phyloP scores from a whole-genome alignment of 1,139 yeast genomes.

The Sugiyamaella sp. region DNA sequence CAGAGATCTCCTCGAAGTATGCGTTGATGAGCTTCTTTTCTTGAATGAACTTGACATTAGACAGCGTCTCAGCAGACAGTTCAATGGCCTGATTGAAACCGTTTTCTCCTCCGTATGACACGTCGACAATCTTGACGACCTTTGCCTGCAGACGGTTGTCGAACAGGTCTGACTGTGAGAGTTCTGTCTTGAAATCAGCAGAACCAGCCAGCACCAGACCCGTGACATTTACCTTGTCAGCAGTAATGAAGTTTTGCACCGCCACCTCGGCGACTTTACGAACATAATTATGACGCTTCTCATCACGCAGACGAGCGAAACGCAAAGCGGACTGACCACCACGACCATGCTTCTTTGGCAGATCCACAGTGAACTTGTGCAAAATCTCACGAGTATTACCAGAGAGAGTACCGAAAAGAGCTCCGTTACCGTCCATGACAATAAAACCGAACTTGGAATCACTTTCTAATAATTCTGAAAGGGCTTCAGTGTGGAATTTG shows the following conservation, averaged over 20 bases:
- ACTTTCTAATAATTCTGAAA: conserved; percentile 88
- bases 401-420: conserved; percentile 91
- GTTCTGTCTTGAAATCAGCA: conserved; percentile 96
- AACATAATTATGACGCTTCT: conserved; percentile 97
- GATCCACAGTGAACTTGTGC: conserved; percentile 94
- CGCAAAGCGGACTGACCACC: conserved; percentile 99
- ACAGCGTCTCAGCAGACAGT: conserved; percentile 91
- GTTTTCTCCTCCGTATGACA: conserved; percentile 98
- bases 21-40: conserved; percentile 92
- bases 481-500: conserved; percentile 96
- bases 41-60: conserved; percentile 96
- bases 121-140: conserved; percentile 90
- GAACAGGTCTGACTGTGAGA: conserved; percentile 88
- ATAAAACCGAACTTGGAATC: conserved; percentile 97
- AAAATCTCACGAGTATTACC: conserved; percentile 96
- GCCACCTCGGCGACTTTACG: conserved; percentile 98
- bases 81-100: conserved; percentile 99
- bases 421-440: conserved; percentile 99
- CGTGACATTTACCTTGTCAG: conserved; percentile 89
- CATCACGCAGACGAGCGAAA: conserved; percentile 98
- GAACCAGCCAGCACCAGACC: conserved; percentile 98
- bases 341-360: conserved; percentile 99
- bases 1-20: conserved; percentile 95
- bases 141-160: conserved; percentile 86
- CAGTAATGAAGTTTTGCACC: conserved; percentile 91